Evolutionary conservation across 2,329 filamentous ascomycete species (phyloP), one percentile per base, ranked within the genome.

Genomic region (Beauveria scarabaeidicola): DNA sequence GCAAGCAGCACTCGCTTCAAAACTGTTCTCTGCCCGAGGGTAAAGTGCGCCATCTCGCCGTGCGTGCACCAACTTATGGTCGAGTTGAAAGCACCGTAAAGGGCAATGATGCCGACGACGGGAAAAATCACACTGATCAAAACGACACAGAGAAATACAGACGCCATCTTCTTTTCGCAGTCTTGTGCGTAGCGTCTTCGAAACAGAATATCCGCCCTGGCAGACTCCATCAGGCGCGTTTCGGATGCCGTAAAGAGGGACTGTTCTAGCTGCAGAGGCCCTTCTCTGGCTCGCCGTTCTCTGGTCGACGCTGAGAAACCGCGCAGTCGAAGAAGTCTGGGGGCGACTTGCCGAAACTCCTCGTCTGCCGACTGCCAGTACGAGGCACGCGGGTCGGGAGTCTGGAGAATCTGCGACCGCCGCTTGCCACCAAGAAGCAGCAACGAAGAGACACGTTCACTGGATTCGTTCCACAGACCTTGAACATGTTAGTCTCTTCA

Each of bases 51-150:
- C 27, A 75, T 72, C 64, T 80, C 74, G 6, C 80, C 79, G 2
- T 72, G 67, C 0, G 79, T 80, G 56, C 74, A 75, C 79, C 79
- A 82, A 7, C 73, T 73, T 29, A 82, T 72, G 0, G 74, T 73
- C 1, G 70, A 69, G 63, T 80, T 74, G 50, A 81, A 76, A 13
- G 68, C 72, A 11, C 78, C 78, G 10, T 66, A 69, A 27, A 80
- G 70, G 1, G 77, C 75, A 8, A 81, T 64, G 0, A 79, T 61
- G 0, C 77, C 74, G 10, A 79, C 67, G 52, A 82, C 77, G 0
- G 80, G 80, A n/a, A 82, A 72, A 7, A 70, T 44, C 1, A 77
- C 58, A 19, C 74, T 75, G 46, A 78, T 51, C 0, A 68, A 32
- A 48, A 74, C 65, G 62, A 80, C 73, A 13, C 66, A 47, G 9